A percentile compares a stretch with the other conserved stretches of the same genome.
These are phyloP conservation scores for Epichloe gansuensis DNA, from an alignment of 2,329 filamentous ascomycete species.

Conservation along the genomic window DNA sequence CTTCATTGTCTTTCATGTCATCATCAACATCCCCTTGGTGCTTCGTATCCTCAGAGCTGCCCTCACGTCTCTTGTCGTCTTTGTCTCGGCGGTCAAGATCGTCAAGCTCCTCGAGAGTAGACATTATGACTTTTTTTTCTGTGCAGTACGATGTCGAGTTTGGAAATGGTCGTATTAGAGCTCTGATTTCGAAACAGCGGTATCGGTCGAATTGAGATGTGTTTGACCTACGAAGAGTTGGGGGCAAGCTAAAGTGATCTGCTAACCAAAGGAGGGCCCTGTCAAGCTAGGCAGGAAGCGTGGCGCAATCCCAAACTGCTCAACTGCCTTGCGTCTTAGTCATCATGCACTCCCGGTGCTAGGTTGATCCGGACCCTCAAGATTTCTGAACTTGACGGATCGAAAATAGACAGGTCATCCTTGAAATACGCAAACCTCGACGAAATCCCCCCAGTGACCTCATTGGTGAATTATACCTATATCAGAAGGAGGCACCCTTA, in stretches of 20 bases:
- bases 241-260: background rate
- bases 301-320: conserved; percentile 6
- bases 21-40: conserved; percentile 52
- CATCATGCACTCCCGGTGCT: background rate
- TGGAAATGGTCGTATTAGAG: background rate
- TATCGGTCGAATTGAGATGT: background rate
- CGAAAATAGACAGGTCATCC: too few species aligned
- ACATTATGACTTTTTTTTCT: conserved; percentile 42
- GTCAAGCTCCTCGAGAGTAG: conserved; percentile 83
- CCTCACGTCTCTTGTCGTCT: conserved; percentile 47
- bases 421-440: background rate
- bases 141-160: background rate
- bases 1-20: conserved; percentile 76
- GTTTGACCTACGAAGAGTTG: background rate
- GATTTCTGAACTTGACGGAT: background rate
- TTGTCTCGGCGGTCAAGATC: conserved; percentile 71
- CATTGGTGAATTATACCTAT: background rate
- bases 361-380: background rate
- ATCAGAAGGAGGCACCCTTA: background rate
- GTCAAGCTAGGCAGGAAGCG: conserved; percentile 11
- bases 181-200: background rate
- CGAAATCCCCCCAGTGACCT: background rate
- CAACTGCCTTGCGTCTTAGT: background rate
- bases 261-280: background rate
- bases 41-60: conserved; percentile 20